Percentiles rank a stretch among this genome's conserved stretches.
phyloP scores from a whole-genome alignment of 2,329 filamentous ascomycete genomes.

The Chlorencoelia australis region DNA sequence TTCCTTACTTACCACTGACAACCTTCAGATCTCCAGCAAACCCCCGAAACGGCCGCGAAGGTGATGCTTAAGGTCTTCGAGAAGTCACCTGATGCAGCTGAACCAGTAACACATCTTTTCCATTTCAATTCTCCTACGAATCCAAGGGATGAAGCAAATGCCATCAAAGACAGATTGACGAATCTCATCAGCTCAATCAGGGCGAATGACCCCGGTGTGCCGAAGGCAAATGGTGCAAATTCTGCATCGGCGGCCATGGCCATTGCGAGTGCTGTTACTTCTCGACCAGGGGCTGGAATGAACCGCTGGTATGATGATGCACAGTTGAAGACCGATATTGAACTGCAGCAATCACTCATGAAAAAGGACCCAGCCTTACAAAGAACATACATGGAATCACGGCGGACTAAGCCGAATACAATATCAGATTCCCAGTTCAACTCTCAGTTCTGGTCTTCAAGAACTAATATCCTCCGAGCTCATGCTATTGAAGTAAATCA shows the following conservation, averaged over 20 bases:
- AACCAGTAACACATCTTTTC: slow-evolving; percentile 69
- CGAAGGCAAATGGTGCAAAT: slow-evolving; percentile 22
- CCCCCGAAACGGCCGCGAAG: slow-evolving; percentile 76
- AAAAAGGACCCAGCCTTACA: slow-evolving; percentile 67
- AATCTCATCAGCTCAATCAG: slow-evolving; percentile 53
- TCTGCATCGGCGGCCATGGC: slow-evolving; percentile 61
- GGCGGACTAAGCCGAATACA: slow-evolving; percentile 72
- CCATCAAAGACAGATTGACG: slow-evolving; percentile 73
- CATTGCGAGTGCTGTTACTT: slow-evolving; percentile 59
- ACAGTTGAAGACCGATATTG: slow-evolving; percentile 65
- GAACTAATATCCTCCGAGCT: slow-evolving; percentile 74
- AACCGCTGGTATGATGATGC: slow-evolving; percentile 72
- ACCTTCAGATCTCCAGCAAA: slow-evolving; percentile 77
- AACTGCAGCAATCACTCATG: slow-evolving; percentile 79
- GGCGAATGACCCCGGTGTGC: slow-evolving; percentile 30
- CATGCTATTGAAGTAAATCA: slow-evolving; percentile 85
- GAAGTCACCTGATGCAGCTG: slow-evolving; percentile 47
- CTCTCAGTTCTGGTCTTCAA: slow-evolving; percentile 86
- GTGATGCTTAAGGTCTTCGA: slow-evolving; percentile 91
- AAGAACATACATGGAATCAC: slow-evolving; percentile 78
- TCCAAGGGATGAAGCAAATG: slow-evolving; percentile 74
- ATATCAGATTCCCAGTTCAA: slow-evolving; percentile 77
- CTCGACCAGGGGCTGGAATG: slow-evolving; percentile 35
- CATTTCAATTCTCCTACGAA: slow-evolving; percentile 71
- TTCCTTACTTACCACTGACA: too few species aligned